Conservation (phyloP, 176 grass and related monocot genomes). For the Chrysopogon serrulatus region DNA sequence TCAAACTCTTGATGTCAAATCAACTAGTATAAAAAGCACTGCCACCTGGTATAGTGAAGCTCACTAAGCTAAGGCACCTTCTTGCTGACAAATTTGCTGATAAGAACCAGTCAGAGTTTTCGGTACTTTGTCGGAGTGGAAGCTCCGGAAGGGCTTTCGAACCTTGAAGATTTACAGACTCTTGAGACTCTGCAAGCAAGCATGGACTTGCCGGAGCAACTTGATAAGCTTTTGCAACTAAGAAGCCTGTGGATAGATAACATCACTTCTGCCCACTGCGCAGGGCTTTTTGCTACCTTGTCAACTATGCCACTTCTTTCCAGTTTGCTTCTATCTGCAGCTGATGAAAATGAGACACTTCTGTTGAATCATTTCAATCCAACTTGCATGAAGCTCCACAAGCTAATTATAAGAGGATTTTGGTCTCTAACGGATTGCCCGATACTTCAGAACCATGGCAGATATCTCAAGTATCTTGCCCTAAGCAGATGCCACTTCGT, state of each 20-base stretch:
- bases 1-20: conserved; percentile 9
- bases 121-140: not conserved
- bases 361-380: not conserved
- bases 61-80: not conserved
- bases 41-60: not conserved
- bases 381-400: not conserved
- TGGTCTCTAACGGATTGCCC: not conserved
- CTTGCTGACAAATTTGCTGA: not conserved
- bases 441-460: not conserved
- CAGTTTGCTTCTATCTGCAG: not conserved
- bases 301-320: not conserved
- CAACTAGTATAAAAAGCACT: not conserved
- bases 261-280: not conserved
- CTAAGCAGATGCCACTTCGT: not conserved
- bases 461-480: not conserved
- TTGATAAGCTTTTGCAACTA: not conserved
- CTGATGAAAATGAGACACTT: not conserved
- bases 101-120: not conserved
- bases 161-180: conserved; percentile 7
- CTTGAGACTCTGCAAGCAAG: conserved; percentile 4
- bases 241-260: not conserved
- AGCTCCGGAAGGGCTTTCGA: not conserved
- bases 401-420: not conserved
- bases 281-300: not conserved
- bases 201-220: not conserved